phyloP scores from a whole-genome alignment of 1,284 basidiomycete species.

The Tetrapyrgos nigripes region DNA sequence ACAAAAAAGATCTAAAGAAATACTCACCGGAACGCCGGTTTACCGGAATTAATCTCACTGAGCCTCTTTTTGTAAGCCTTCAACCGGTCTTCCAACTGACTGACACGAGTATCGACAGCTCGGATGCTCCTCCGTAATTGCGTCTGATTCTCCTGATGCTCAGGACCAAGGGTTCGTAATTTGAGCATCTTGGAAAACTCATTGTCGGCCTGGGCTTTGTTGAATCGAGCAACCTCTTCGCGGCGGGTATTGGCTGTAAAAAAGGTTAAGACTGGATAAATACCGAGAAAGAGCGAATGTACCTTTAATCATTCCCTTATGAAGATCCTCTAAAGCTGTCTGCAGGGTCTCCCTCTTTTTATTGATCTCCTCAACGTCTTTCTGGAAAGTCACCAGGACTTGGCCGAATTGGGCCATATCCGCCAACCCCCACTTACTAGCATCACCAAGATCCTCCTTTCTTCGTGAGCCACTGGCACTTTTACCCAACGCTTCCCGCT shows the following conservation, averaged over 20 bases:
- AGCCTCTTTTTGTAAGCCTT: constrained; percentile 74
- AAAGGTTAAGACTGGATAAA: background rate
- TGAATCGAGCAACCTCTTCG: constrained; percentile 36
- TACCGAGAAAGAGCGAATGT: constrained; percentile 14
- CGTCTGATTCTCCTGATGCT: constrained; percentile 84
- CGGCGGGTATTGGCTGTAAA: constrained; percentile 69
- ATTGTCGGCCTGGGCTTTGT: constrained; percentile 57
- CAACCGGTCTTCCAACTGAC: constrained; percentile 80
- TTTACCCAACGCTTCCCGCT: constrained; percentile 38
- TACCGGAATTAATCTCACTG: constrained; percentile 66
- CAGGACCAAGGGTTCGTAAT: constrained; percentile 83
- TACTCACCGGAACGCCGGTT: constrained; percentile 65
- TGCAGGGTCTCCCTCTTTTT: constrained; percentile 47
- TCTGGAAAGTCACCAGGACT: constrained; percentile 51
- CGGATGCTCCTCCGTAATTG: constrained; percentile 74
- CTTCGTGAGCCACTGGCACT: constrained; percentile 45
- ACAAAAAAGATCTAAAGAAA: background rate
- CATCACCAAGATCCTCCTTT: constrained; percentile 51
- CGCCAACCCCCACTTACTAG: constrained; percentile 58
- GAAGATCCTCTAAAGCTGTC: constrained; percentile 57
- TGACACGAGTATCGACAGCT: constrained; percentile 70
- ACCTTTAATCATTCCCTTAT: constrained; percentile 75
- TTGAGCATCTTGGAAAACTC: constrained; percentile 85
- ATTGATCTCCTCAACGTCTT: constrained; percentile 59
- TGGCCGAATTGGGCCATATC: constrained; percentile 60